phyloP scores from a whole-genome alignment of 495 filamentous ascomycete species.

The Gamarada debralockiae region DNA sequence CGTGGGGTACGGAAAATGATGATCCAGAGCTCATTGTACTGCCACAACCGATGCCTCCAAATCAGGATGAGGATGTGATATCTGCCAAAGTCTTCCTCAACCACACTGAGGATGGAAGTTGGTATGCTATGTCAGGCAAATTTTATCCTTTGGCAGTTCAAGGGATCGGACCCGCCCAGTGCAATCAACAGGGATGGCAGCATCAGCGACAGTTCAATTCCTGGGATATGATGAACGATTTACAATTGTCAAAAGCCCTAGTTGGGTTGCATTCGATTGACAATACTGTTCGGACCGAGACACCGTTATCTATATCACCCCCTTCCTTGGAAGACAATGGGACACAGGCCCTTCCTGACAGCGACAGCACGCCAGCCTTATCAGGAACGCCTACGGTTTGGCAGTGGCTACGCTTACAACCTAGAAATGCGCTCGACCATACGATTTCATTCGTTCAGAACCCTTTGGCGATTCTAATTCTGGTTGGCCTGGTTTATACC shows the following conservation, averaged over 20 bases:
- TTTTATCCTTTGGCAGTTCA: slow-evolving; percentile 83
- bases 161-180: slow-evolving; percentile 59
- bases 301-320: slow-evolving; percentile 14
- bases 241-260: slow-evolving; percentile 33
- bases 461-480: slow-evolving; percentile 37
- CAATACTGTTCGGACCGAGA: slow-evolving; percentile 9
- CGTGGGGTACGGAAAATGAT: slow-evolving; percentile 52
- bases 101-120: slow-evolving; percentile 75
- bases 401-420: slow-evolving; percentile 32
- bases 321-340: slow-evolving; percentile 7
- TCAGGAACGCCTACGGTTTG: slow-evolving; percentile 25
- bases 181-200: slow-evolving; percentile 57
- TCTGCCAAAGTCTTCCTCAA: slow-evolving; percentile 74
- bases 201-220: not conserved
- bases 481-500: slow-evolving; percentile 23
- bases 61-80: slow-evolving; percentile 43
- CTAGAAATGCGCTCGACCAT: slow-evolving; percentile 31
- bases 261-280: slow-evolving; percentile 45
- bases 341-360: slow-evolving; percentile 3
- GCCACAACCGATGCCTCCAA: slow-evolving; percentile 76
- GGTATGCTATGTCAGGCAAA: slow-evolving; percentile 90
- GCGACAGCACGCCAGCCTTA: slow-evolving; percentile 19
- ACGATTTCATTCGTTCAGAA: slow-evolving; percentile 42
- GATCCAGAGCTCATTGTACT: slow-evolving; percentile 69
- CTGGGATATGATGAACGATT: slow-evolving; percentile 29